Evolutionary conservation across 2,329 filamentous ascomycete genomes (phyloP).

Genomic region (Cladosporium sp.): DNA sequence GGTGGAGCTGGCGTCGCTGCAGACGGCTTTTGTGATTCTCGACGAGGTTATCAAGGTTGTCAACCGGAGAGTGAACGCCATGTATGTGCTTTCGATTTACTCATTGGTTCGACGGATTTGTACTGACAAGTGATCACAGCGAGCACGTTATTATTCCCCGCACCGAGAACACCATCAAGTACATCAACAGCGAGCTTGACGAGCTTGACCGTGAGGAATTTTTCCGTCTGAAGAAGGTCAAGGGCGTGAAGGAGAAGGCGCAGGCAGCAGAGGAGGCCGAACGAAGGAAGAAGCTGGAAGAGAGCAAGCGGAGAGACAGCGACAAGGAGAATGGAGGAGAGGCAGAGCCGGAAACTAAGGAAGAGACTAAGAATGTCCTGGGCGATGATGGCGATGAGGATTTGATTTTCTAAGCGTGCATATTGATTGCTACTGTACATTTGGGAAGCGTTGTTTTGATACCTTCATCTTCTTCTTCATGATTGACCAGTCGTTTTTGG

Average conservation of each 20-base stretch:
- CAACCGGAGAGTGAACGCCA: constrained; percentile 95
- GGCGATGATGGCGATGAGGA: constrained; percentile 33
- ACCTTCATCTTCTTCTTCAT: not conserved
- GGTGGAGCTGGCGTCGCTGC: constrained; percentile 88
- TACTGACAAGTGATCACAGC: constrained; percentile 38
- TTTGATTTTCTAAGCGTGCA: constrained; percentile 26
- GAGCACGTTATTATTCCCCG: constrained; percentile 95
- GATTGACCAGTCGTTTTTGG: not conserved
- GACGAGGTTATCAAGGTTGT: constrained; percentile 99
- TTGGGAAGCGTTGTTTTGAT: not conserved
- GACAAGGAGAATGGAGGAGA: constrained; percentile 28
- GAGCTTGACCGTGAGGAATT: constrained; percentile 98
- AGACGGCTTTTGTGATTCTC: constrained; percentile 96
- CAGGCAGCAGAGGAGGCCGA: constrained; percentile 36
- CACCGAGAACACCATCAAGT: constrained; percentile 99
- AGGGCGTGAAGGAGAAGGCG: constrained; percentile 60
- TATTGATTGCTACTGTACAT: not conserved
- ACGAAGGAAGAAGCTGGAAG: constrained; percentile 23
- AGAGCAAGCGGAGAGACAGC: constrained; percentile 16
- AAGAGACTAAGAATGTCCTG: constrained; percentile 28
- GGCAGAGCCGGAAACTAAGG: constrained; percentile 12
- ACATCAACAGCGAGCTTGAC: constrained; percentile 97
- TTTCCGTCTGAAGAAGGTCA: constrained; percentile 92
- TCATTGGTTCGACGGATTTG: not conserved
- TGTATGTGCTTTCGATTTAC: constrained; percentile 51